Percentiles rank a stretch among this genome's conserved stretches.
Conservation (phyloP, 371 early-diverging fungal species). For the Dipsacomyces acuminosporus region DNA sequence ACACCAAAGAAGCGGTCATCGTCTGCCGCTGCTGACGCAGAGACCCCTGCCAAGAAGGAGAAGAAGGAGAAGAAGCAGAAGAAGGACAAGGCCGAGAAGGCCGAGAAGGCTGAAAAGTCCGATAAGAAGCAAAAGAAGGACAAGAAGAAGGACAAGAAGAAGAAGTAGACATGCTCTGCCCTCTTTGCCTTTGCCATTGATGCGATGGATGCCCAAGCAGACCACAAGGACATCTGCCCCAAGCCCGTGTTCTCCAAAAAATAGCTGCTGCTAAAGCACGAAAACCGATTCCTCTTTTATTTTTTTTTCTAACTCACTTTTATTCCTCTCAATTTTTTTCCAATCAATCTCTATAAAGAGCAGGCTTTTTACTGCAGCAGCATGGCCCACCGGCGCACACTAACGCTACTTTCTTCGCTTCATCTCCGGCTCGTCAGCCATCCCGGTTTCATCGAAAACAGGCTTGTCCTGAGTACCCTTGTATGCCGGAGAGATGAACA, state of each 20-base stretch:
- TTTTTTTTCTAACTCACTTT: not conserved
- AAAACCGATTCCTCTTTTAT: too few species aligned
- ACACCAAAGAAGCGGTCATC: constrained; percentile 29
- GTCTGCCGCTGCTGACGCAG: constrained; percentile 25
- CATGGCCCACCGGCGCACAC: too few species aligned
- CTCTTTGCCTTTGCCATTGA: too few species aligned
- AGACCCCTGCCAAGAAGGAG: constrained; percentile 43
- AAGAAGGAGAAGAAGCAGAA: constrained; percentile 51
- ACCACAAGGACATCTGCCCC: too few species aligned
- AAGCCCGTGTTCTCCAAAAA: too few species aligned
- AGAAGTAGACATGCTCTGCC: constrained; percentile 39
- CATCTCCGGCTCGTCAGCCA: constrained; percentile 27
- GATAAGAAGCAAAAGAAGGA: constrained; percentile 45
- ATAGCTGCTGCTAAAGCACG: too few species aligned
- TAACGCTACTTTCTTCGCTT: constrained; percentile 39
- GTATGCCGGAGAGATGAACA: constrained; percentile 87
- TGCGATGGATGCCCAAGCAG: too few species aligned
- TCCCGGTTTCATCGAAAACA: constrained; percentile 56
- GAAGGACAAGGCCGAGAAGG: constrained; percentile 47
- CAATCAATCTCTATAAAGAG: not conserved
- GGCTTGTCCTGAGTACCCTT: constrained; percentile 75
- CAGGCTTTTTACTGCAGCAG: too few species aligned
- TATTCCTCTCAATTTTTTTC: not conserved
- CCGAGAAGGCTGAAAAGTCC: constrained; percentile 46
- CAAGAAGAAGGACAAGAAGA: constrained; percentile 49